Percentiles rank a stretch among this genome's conserved stretches.
Evolutionary conservation across 1,284 basidiomycete species (phyloP).

Genomic region (Somion occarium): DNA sequence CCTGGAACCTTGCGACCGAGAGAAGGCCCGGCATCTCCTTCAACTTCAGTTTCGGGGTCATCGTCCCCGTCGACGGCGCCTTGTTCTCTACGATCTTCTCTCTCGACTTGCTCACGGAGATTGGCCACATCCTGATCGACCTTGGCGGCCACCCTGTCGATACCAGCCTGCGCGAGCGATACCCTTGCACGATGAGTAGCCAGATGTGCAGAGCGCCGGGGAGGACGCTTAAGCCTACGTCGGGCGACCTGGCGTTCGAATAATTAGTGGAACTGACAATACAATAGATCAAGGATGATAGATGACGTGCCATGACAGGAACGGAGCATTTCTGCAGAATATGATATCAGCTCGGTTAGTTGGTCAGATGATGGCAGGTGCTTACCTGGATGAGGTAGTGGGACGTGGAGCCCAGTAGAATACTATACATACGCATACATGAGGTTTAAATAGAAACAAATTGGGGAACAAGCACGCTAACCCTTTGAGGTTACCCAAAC

Average conservation of each 20-base stretch:
- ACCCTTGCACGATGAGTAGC: constrained; percentile 53
- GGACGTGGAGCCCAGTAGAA: constrained; percentile 93
- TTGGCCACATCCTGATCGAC: constrained; percentile 68
- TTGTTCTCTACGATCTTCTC: constrained; percentile 36
- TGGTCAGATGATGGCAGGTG: constrained; percentile 2
- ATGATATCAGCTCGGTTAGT: neutral
- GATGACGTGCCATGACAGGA: constrained; percentile 53
- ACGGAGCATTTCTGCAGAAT: constrained; percentile 53
- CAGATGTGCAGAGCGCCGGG: constrained; percentile 34
- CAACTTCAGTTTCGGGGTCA: constrained; percentile 25
- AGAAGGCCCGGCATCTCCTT: constrained; percentile 18
- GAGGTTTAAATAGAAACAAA: neutral
- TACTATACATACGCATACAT: constrained; percentile 41
- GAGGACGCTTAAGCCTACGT: constrained; percentile 48
- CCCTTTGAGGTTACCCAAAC: constrained; percentile 88
- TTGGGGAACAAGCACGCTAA: constrained; percentile 32
- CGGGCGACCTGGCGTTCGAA: constrained; percentile 39
- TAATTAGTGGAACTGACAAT: neutral
- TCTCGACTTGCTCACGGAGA: constrained; percentile 63
- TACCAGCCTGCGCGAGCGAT: constrained; percentile 70
- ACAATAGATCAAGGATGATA: neutral
- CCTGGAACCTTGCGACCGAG: constrained; percentile 7
- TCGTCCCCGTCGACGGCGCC: constrained; percentile 52
- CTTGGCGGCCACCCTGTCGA: constrained; percentile 74
- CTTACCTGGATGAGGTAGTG: constrained; percentile 89